These are phyloP conservation scores for Spergularia marina DNA, from an alignment of 148 eudicot genomes.

Conservation along the genomic window DNA sequence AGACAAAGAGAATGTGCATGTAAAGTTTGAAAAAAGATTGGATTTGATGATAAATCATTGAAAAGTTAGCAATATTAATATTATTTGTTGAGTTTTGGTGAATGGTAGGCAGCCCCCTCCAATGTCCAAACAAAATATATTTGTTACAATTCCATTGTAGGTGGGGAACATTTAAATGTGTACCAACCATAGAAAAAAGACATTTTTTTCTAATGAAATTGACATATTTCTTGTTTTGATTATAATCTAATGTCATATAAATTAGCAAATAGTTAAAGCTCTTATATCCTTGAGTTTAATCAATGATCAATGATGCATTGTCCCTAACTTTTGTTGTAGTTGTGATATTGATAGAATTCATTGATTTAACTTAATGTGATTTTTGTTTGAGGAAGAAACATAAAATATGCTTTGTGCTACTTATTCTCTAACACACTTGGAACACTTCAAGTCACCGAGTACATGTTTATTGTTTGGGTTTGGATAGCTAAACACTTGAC, in stretches of 20 bases:
- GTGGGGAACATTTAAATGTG: constrained; percentile 22
- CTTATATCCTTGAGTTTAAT: background rate
- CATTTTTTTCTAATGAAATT: background rate
- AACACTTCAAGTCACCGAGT: background rate
- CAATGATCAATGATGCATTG: background rate
- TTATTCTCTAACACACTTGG: background rate
- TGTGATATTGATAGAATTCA: background rate
- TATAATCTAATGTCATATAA: background rate
- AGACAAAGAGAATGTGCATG: constrained; percentile 26
- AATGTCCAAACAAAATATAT: constrained; percentile 21
- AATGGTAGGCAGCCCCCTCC: constrained; percentile 29
- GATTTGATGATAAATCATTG: background rate
- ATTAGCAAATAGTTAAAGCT: background rate
- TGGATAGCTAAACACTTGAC: no score
- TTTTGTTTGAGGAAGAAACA: constrained; percentile 8
- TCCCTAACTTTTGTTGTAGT: background rate
- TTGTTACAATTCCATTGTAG: constrained; percentile 18
- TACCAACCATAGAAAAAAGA: constrained; percentile 14
- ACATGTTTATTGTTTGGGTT: background rate
- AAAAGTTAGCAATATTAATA: constrained; percentile 5
- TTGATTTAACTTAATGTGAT: background rate
- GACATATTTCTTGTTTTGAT: background rate
- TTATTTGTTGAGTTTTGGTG: constrained; percentile 23
- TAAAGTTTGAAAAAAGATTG: constrained; percentile 18
- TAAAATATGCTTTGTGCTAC: background rate